phyloP scores from a whole-genome alignment of 495 filamentous ascomycete species.

The Usnea hakonensis region DNA sequence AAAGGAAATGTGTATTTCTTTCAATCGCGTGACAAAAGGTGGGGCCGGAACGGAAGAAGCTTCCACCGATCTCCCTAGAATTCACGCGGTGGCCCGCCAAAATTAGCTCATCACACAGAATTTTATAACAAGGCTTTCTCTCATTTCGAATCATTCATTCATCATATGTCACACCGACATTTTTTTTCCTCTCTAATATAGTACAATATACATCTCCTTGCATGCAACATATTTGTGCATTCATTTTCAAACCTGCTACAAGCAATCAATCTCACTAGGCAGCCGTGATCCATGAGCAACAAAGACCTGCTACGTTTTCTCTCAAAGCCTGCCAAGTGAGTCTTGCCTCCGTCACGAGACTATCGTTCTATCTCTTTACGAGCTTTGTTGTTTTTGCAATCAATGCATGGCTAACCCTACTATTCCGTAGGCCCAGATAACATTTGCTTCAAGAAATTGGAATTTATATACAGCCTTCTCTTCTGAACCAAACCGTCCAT shows the following conservation, averaged over 20 bases:
- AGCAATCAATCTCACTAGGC: background rate
- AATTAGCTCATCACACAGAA: slow-evolving; percentile 5
- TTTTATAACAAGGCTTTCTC: background rate
- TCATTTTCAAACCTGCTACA: background rate
- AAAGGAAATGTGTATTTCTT: background rate
- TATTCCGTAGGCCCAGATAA: slow-evolving; percentile 74
- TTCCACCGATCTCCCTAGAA: background rate
- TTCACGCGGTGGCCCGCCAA: background rate
- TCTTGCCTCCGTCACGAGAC: slow-evolving; percentile 20
- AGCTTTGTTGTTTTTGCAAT: background rate
- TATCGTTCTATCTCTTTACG: background rate
- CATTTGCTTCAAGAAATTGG: slow-evolving; percentile 40
- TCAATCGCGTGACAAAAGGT: background rate
- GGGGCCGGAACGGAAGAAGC: background rate
- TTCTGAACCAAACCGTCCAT: slow-evolving; percentile 46
- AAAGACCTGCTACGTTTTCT: slow-evolving; percentile 90
- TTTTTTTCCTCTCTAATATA: background rate
- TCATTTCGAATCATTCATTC: background rate
- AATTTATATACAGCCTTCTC: slow-evolving; percentile 20
- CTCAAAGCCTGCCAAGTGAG: slow-evolving; percentile 92
- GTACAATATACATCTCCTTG: background rate
- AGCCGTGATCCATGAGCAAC: slow-evolving; percentile 72
- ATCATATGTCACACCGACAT: background rate
- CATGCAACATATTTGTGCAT: background rate
- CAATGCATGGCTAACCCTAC: slow-evolving; percentile 10